Evolutionary conservation across 345 rosid species (phyloP).

Genomic region (Excoecaria agallocha): DNA sequence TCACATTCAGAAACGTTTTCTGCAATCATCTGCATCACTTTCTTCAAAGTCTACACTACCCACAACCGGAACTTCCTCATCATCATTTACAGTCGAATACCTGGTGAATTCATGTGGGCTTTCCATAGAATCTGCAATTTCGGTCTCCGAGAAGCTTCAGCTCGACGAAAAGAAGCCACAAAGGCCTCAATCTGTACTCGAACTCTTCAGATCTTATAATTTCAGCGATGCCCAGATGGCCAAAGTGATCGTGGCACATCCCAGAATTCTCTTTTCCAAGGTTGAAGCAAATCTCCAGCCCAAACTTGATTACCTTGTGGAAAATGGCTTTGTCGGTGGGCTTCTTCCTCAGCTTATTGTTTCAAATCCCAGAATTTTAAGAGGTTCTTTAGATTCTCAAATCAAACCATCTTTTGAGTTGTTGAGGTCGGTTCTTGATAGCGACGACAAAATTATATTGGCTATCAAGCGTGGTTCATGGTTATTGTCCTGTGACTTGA

Average conservation of each 20-base stretch:
- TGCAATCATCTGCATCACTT: neutral
- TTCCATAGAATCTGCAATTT: conserved; percentile 20
- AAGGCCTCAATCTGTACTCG: conserved; percentile 8
- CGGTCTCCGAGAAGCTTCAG: conserved; percentile 14
- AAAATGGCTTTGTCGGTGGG: conserved; percentile 19
- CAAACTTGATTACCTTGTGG: conserved; percentile 19
- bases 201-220: conserved; percentile 17
- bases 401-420: too few relatives aligned
- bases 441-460: too few relatives aligned
- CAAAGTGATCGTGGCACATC: conserved; percentile 16
- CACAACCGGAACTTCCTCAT: neutral
- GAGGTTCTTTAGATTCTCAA: neutral
- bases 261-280: conserved; percentile 5
- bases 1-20: conserved; percentile 2
- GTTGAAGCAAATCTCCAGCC: conserved; percentile 12
- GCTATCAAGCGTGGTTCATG: too few relatives aligned
- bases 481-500: too few relatives aligned
- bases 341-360: too few relatives aligned
- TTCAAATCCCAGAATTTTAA: conserved; percentile 17
- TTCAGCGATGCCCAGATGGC: too few relatives aligned
- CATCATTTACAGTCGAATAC: too few relatives aligned
- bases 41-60: neutral
- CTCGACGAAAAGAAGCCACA: conserved; percentile 3
- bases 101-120: too few relatives aligned
- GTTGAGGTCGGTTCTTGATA: too few relatives aligned